These are phyloP conservation scores for Lachnellula hyalina DNA, from an alignment of 2,329 filamentous ascomycete species.

Conservation along the genomic window DNA sequence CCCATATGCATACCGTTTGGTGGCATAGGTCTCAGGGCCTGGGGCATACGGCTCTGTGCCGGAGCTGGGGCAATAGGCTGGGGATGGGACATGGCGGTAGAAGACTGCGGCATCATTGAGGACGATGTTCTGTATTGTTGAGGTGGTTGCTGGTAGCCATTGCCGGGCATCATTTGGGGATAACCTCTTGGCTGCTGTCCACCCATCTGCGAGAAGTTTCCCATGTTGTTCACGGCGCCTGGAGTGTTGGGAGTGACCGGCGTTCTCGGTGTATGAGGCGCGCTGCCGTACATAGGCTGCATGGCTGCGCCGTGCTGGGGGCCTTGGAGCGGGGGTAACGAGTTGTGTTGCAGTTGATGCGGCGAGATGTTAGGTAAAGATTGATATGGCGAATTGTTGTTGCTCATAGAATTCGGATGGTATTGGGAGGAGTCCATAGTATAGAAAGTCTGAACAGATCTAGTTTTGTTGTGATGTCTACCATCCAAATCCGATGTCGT, in stretches of 20 bases:
- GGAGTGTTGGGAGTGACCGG: slow-evolving; percentile 59
- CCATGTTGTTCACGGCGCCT: slow-evolving; percentile 48
- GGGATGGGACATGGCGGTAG: slow-evolving; percentile 62
- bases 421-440: slow-evolving; percentile 28
- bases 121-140: slow-evolving; percentile 47
- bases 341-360: slow-evolving; percentile 36
- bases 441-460: neutral
- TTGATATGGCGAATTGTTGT: slow-evolving; percentile 25
- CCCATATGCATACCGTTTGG: slow-evolving; percentile 53
- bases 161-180: slow-evolving; percentile 25
- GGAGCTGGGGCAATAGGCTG: slow-evolving; percentile 74
- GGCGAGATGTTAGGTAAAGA: slow-evolving; percentile 30
- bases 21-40: slow-evolving; percentile 62
- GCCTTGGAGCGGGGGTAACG: slow-evolving; percentile 48
- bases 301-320: slow-evolving; percentile 42
- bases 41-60: slow-evolving; percentile 47
- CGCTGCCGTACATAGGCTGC: slow-evolving; percentile 48
- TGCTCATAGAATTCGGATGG: slow-evolving; percentile 27
- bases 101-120: slow-evolving; percentile 62
- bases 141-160: slow-evolving; percentile 21
- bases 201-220: slow-evolving; percentile 52
- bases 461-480: slow-evolving; percentile 1
- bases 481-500: slow-evolving; percentile 5
- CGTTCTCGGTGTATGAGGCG: slow-evolving; percentile 53
- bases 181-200: slow-evolving; percentile 21